Base-by-base conservation (phyloP, 2,329 filamentous ascomycete genomes). In the Talaromyces piceae region DNA sequence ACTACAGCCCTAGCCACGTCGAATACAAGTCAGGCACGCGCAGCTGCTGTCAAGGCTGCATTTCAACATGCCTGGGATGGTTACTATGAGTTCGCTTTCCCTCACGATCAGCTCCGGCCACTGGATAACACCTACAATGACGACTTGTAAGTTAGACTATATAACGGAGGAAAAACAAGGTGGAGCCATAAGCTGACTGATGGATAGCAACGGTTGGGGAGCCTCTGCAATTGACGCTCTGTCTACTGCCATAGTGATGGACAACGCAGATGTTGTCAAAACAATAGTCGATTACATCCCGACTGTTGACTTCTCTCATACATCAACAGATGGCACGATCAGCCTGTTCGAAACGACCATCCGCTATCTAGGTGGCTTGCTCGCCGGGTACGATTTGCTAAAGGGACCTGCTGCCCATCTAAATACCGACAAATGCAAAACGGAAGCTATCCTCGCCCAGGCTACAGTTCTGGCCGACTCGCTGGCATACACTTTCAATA, bases 321-420 rank as follows among this genome's bases (percentile, higher is more conserved):
- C 84, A 2, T 20, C 25, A 18, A 22, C 37, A 20, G 31, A 73
- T 2, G 68, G 74, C 9, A 37, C 33, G 31, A 82, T 95, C 43
- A 91, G 86, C 27, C 70, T 95, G 6, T 95, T 95, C 61, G 90
- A 95, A 69, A 94, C 88, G 0, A 95, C 88, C 0, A 95, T 95
- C 61, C 83, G 90, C 25, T 95, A 95, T 61, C 72, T 95, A 1
- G 90, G 81, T 11, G 90, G 89, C 12, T 75, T 95, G 61, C 64
- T 95, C 5, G 87, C 88, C 2, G 87, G 84, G 4, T 77, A 77
- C 58, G 75, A 77, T 54, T 76, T 95, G 45, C 72, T 95, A 41
- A 83, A 73, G 1, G 87, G 86, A 0, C 84, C 86, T 1, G 73
- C 83, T 13, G 70, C 74, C 12, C 58, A 75, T 27, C 68, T 84